These are phyloP conservation scores for Aciculosporium take DNA, from an alignment of 2,329 filamentous ascomycete genomes.

Conservation along the genomic window DNA sequence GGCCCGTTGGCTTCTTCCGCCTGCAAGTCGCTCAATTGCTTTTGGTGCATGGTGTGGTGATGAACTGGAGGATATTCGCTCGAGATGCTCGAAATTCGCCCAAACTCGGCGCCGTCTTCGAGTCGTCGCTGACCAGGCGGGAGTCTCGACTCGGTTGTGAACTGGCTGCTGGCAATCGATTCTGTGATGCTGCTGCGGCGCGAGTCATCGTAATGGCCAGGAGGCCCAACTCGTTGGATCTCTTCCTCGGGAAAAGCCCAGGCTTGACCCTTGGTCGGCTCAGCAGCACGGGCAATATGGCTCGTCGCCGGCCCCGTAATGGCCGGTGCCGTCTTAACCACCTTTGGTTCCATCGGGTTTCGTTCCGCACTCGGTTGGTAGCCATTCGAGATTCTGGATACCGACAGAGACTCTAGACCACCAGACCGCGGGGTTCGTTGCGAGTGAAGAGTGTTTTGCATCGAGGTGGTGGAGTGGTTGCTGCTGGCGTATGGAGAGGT, in stretches of 20 bases:
- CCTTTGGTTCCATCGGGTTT: slow-evolving; percentile 37
- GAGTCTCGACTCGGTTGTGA: slow-evolving; percentile 57
- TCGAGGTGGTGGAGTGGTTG: slow-evolving; percentile 62
- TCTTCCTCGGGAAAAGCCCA: slow-evolving; percentile 73
- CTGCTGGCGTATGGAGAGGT: slow-evolving; percentile 58
- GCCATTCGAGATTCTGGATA: slow-evolving; percentile 49
- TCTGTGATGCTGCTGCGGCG: slow-evolving; percentile 64
- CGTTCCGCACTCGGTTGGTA: slow-evolving; percentile 47
- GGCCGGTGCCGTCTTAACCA: slow-evolving; percentile 53
- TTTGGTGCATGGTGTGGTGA: slow-evolving; percentile 64
- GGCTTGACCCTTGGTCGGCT: slow-evolving; percentile 68
- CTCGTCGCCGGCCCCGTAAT: slow-evolving; percentile 57
- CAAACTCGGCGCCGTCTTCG: slow-evolving; percentile 44
- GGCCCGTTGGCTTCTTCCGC: slow-evolving; percentile 38
- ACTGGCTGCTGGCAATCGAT: slow-evolving; percentile 67
- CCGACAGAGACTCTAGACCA: slow-evolving; percentile 35
- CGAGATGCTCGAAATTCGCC: slow-evolving; percentile 34
- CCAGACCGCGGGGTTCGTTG: slow-evolving; percentile 45
- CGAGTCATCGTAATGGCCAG: slow-evolving; percentile 43
- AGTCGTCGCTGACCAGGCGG: slow-evolving; percentile 59
- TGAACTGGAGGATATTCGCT: slow-evolving; percentile 47
- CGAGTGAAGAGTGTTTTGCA: slow-evolving; percentile 55
- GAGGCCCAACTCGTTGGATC: slow-evolving; percentile 34
- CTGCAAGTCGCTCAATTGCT: slow-evolving; percentile 53
- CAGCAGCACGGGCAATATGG: slow-evolving; percentile 55